Conservation (phyloP, 495 filamentous ascomycete genomes). For the Neurospora terricola region DNA sequence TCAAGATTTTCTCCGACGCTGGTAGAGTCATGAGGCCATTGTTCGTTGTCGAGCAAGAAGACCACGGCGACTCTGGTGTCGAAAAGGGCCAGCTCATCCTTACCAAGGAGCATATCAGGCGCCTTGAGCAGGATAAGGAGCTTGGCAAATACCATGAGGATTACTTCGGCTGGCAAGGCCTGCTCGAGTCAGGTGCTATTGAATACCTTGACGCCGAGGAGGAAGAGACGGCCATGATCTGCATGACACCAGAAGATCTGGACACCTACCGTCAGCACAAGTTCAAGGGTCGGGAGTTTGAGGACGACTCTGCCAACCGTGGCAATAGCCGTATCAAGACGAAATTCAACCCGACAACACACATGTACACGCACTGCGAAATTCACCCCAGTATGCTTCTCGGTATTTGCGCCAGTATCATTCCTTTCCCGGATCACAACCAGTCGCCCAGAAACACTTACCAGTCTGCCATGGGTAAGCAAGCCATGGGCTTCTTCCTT, state of each 20-base stretch:
- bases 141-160: slow-evolving; percentile 47
- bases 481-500: slow-evolving; percentile 98
- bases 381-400: slow-evolving; percentile 99
- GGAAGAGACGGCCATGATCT: slow-evolving; percentile 97
- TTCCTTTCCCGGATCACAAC: slow-evolving; percentile 99
- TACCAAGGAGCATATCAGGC: slow-evolving; percentile 70
- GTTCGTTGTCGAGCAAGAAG: slow-evolving; percentile 63
- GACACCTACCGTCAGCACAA: slow-evolving; percentile 49
- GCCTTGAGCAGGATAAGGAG: slow-evolving; percentile 46
- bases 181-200: slow-evolving; percentile 70
- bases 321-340: slow-evolving; percentile 76
- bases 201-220: slow-evolving; percentile 97
- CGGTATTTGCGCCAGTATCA: slow-evolving; percentile 96
- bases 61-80: slow-evolving; percentile 57
- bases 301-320: slow-evolving; percentile 27
- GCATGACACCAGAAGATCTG: slow-evolving; percentile 94
- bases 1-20: slow-evolving; percentile 97
- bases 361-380: slow-evolving; percentile 94
- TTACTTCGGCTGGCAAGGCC: slow-evolving; percentile 77
- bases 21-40: slow-evolving; percentile 88
- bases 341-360: slow-evolving; percentile 66
- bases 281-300: slow-evolving; percentile 39
- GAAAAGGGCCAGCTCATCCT: slow-evolving; percentile 71
- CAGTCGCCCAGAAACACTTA: slow-evolving; percentile 98
- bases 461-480: slow-evolving; percentile 99